Conservation (phyloP, 768 basidiomycete species). For the Crepidotus variabilis region DNA sequence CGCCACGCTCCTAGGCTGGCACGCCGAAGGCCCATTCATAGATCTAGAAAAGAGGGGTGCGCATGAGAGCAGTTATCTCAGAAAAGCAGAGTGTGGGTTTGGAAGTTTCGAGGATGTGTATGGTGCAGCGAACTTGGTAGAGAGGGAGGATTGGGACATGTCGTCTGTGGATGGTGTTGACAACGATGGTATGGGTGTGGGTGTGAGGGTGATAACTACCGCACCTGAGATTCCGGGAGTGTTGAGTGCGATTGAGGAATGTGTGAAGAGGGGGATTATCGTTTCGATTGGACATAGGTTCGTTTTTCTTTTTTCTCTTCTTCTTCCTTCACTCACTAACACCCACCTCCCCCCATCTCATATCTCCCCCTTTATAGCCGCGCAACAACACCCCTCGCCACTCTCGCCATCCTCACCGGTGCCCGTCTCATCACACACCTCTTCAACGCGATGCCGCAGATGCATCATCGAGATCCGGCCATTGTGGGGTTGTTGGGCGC, state of each 20-base stretch:
- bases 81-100: conserved; percentile 59
- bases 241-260: conserved; percentile 58
- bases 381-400: conserved; percentile 72
- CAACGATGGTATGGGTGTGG: no score
- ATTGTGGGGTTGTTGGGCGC: conserved; percentile 87
- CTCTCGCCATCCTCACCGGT: conserved; percentile 64
- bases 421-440: conserved; percentile 88
- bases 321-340: not conserved
- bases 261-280: conserved; percentile 62
- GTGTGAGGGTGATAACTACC: conserved; percentile 78
- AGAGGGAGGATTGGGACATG: conserved; percentile 68
- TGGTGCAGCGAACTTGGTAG: conserved; percentile 58
- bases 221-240: conserved; percentile 88
- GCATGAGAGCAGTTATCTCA: conserved; percentile 66
- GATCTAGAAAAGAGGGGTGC: conserved; percentile 81
- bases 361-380: conserved; percentile 38
- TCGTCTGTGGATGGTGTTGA: no score
- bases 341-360: conserved; percentile 1
- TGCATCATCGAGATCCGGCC: conserved; percentile 88
- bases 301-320: conserved; percentile 5
- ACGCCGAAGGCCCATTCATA: conserved; percentile 88
- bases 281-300: conserved; percentile 92
- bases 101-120: conserved; percentile 73
- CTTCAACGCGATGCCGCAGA: conserved; percentile 90
- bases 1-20: conserved; percentile 83